Conservation (phyloP, 192 early-diverging fungal species). For the Coemansia biformis region DNA sequence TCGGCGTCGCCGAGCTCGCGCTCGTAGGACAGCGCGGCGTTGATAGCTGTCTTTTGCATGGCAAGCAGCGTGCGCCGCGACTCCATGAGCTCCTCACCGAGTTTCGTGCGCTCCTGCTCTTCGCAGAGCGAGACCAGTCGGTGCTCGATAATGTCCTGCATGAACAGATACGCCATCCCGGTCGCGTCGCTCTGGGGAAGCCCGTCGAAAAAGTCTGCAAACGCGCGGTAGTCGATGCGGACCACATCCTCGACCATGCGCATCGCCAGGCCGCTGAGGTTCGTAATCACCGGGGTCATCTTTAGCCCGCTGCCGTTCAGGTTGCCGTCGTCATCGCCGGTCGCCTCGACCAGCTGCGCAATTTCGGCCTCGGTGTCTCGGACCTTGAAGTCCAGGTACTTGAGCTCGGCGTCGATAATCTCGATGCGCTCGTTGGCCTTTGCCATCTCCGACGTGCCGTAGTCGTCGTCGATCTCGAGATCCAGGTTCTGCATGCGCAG, state of each 20-base stretch:
- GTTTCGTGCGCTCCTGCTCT: slow-evolving; percentile 13
- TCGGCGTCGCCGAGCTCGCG: slow-evolving; percentile 43
- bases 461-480: slow-evolving; percentile 13
- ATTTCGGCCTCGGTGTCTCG: slow-evolving; percentile 45
- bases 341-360: slow-evolving; percentile 37
- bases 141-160: slow-evolving; percentile 46
- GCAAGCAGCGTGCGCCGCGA: slow-evolving; percentile 46
- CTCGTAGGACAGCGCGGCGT: slow-evolving; percentile 44
- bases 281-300: slow-evolving; percentile 22
- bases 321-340: slow-evolving; percentile 1
- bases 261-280: slow-evolving; percentile 49
- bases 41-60: slow-evolving; percentile 47
- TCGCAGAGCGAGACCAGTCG: slow-evolving; percentile 30
- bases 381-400: slow-evolving; percentile 46
- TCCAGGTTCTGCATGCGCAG: slow-evolving; percentile 24
- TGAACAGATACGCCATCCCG: slow-evolving; percentile 30
- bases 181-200: slow-evolving; percentile 28
- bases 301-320: slow-evolving; percentile 14
- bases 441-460: slow-evolving; percentile 8
- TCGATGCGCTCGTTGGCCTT: slow-evolving; percentile 33
- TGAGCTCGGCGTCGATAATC: slow-evolving; percentile 47
- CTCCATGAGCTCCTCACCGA: slow-evolving; percentile 42
- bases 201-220: slow-evolving; percentile 26
- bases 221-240: slow-evolving; percentile 42
- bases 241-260: slow-evolving; percentile 51